phyloP scores from a whole-genome alignment of 768 basidiomycete species.

The Kockovaella imperatae region DNA sequence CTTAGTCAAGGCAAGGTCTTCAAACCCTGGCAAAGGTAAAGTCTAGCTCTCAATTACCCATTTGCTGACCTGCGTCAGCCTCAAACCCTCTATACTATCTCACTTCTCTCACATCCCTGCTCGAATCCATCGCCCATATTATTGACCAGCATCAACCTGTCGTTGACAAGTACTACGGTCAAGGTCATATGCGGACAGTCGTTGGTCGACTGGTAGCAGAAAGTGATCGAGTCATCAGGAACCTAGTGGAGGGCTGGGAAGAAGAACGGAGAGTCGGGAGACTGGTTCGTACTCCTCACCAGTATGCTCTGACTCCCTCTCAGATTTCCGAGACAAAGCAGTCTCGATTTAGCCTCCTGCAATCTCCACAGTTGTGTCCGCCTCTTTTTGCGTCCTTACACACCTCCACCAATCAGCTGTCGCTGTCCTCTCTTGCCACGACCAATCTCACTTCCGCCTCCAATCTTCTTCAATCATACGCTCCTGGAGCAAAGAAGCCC shows the following conservation, averaged over 20 bases:
- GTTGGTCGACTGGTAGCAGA: constrained; percentile 67
- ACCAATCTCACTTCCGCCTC: constrained; percentile 36
- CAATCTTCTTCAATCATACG: constrained; percentile 37
- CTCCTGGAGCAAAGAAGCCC: constrained; percentile 27
- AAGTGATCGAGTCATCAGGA: constrained; percentile 72
- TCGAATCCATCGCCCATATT: constrained; percentile 91
- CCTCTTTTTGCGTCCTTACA: constrained; percentile 29
- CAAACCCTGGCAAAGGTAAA: constrained; percentile 75
- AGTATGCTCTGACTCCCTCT: background rate
- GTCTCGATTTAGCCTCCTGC: constrained; percentile 33
- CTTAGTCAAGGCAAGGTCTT: constrained; percentile 69
- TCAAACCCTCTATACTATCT: constrained; percentile 90
- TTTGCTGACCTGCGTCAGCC: constrained; percentile 50
- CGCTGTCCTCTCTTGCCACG: constrained; percentile 24
- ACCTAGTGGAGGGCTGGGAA: constrained; percentile 74
- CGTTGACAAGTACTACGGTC: constrained; percentile 95
- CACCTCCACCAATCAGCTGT: constrained; percentile 19
- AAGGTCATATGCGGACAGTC: constrained; percentile 74
- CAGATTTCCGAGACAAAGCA: constrained; percentile 46
- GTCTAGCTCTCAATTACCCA: constrained; percentile 15
- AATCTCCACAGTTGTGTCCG: constrained; percentile 29
- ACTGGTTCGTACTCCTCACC: constrained; percentile 23
- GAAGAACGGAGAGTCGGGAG: constrained; percentile 78
- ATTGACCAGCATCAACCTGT: constrained; percentile 96
- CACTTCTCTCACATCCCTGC: constrained; percentile 77